Evolutionary conservation across 83 land plant species (phyloP).

Genomic region (Thuja plicata): DNA sequence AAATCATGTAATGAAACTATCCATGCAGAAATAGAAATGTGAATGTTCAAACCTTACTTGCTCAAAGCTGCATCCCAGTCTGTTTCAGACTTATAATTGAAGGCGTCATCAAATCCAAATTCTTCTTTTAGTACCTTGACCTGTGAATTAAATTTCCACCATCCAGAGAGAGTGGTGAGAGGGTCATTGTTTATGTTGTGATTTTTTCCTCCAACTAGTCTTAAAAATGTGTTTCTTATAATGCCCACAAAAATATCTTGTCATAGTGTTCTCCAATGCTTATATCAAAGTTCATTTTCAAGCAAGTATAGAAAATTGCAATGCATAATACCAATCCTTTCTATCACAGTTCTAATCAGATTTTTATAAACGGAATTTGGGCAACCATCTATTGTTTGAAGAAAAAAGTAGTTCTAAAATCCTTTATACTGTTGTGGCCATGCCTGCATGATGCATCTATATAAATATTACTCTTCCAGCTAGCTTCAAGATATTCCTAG

Average conservation of each 20-base stretch:
- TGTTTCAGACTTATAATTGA: constrained; percentile 50
- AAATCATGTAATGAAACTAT: background rate
- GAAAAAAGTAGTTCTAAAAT: too few relatives aligned
- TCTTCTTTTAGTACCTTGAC: constrained; percentile 36
- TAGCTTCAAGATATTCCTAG: background rate
- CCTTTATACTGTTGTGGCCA: background rate
- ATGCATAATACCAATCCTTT: background rate
- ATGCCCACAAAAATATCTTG: background rate
- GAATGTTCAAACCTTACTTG: constrained; percentile 26
- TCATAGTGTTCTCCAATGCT: background rate
- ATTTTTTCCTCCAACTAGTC: background rate
- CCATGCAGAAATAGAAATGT: background rate
- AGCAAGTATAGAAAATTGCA: background rate
- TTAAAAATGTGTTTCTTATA: background rate
- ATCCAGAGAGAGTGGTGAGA: background rate
- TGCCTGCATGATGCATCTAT: background rate
- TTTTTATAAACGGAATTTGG: background rate
- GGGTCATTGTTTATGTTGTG: background rate
- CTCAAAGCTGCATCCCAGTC: constrained; percentile 46
- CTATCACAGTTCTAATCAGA: background rate
- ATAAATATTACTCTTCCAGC: background rate
- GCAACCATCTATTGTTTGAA: background rate
- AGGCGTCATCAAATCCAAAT: constrained; percentile 59
- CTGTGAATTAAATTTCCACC: constrained; percentile 7
- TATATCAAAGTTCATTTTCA: background rate